A percentile compares a stretch with the other conserved stretches of the same genome.
Evolutionary conservation across 2,329 filamentous ascomycete genomes (phyloP).

Genomic region (Akanthomyces muscarius): DNA sequence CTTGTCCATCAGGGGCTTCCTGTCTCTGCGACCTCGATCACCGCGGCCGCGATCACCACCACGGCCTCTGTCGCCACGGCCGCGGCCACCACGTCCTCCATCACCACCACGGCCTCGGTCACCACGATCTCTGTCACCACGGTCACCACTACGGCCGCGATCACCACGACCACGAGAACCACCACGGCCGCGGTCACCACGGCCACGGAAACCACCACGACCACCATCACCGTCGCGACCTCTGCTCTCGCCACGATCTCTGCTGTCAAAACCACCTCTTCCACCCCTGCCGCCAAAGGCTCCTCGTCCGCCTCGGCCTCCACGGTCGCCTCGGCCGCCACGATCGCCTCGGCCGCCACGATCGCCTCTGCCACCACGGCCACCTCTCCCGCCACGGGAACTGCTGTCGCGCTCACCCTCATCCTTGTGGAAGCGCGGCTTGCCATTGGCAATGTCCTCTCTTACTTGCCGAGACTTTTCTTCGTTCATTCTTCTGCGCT

Average conservation of each 20-base stretch:
- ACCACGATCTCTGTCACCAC: slow-evolving; percentile 17
- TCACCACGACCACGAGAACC: slow-evolving; percentile 7
- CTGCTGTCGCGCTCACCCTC: slow-evolving; percentile 26
- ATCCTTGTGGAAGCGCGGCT: slow-evolving; percentile 25
- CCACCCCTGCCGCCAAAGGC: slow-evolving; percentile 17
- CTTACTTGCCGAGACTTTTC: slow-evolving; percentile 30
- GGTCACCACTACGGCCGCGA: slow-evolving; percentile 13
- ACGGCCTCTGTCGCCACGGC: not conserved
- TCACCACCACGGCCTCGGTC: slow-evolving; percentile 8
- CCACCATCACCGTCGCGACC: slow-evolving; percentile 1
- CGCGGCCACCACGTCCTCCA: slow-evolving; percentile 1
- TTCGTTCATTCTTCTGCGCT: slow-evolving; percentile 53
- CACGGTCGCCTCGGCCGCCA: not conserved
- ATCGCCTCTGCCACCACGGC: not conserved
- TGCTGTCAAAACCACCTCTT: slow-evolving; percentile 15
- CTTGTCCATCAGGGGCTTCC: slow-evolving; percentile 20
- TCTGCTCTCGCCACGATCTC: not conserved
- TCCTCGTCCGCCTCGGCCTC: slow-evolving; percentile 14
- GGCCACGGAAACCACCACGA: slow-evolving; percentile 17
- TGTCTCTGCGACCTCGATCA: slow-evolving; percentile 4
- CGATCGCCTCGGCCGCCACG: not conserved
- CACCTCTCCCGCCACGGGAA: not conserved
- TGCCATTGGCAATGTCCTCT: not conserved
- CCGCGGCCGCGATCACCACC: not conserved
- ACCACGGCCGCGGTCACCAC: slow-evolving; percentile 8